Evolutionary conservation across 2,329 filamentous ascomycete genomes (phyloP), one percentile per base, ranked within the genome.

Genomic region (Emergomyces orientalis): DNA sequence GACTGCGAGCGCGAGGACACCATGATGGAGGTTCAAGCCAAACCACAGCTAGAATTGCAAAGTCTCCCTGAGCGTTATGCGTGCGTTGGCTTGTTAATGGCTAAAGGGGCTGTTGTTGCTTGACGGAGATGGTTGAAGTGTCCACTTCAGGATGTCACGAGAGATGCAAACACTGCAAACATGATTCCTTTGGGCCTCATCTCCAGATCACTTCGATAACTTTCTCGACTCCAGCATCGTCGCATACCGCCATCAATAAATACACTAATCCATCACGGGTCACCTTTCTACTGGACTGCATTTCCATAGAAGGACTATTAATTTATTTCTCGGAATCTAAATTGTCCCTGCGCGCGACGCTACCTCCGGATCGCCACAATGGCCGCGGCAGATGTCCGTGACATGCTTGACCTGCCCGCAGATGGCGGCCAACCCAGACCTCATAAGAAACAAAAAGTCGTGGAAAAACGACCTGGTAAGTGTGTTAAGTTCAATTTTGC

Each of bases 361-460:
- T 19, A 8, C 22, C 25, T 34, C 19, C 19, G 25, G 17, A 32
- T 43, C 58, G 59, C 57, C 62, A 63, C 52, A 45, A 67, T 67
- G 66, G 82, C 87, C 65, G 88, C 88, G 66, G 84, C 86, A 74
- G 91, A 96, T 81, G 85, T 95, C 69, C 90, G 89, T 78, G 91
- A 96, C 75, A 90, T 96, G 73, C 86, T 96, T 72, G 90, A 92
- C 75, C 81, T 96, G 73, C 87, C 88, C 68, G 79, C 78, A 59
- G 79, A 86, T 69, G 87, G 86, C 68, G 75, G 64, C 45, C 69
- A 78, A 64, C 77, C 78, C 64, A 74, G 87, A 66, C 85, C 86
- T 49, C 77, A 84, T 52, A 95, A 94, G 79, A 92, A 93, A 73
- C 86, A 88, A 70, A 91, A 89, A 73, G 79, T 84, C 7, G 79